Evolutionary conservation across 2,329 filamentous ascomycete species (phyloP).

Genomic region (Aspergillus pseudonomiae): DNA sequence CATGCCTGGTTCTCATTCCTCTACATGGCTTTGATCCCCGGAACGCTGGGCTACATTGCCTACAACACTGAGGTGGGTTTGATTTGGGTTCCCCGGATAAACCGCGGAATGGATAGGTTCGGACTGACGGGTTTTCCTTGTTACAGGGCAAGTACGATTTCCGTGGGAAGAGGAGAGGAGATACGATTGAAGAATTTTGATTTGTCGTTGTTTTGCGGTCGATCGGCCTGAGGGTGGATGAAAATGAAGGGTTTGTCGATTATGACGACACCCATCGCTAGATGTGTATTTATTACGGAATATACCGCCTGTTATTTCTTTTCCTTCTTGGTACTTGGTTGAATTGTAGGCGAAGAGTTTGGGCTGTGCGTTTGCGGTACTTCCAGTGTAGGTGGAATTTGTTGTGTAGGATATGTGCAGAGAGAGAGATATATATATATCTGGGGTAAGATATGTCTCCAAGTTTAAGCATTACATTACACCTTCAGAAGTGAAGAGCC

Average conservation of each 20-base stretch:
- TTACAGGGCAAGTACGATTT: constrained; percentile 81
- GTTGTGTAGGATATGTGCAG: background rate
- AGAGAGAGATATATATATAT: background rate
- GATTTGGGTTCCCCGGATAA: background rate
- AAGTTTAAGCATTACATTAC: background rate
- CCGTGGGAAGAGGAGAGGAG: constrained; percentile 84
- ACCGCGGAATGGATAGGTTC: too few relatives aligned
- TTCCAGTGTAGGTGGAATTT: background rate
- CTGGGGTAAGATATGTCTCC: background rate
- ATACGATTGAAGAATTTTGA: constrained; percentile 78
- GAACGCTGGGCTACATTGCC: constrained; percentile 69
- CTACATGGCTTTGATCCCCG: constrained; percentile 74
- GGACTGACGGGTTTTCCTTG: constrained; percentile 19
- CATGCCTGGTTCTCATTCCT: constrained; percentile 79
- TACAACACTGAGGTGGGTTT: constrained; percentile 83
- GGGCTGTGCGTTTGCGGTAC: background rate
- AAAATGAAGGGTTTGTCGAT: constrained; percentile 9
- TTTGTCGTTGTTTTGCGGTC: background rate
- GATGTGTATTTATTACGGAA: constrained; percentile 37
- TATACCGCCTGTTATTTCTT: constrained; percentile 36
- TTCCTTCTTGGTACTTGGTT: constrained; percentile 6
- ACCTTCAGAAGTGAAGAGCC: background rate
- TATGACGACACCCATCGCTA: constrained; percentile 14
- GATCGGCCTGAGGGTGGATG: constrained; percentile 16
- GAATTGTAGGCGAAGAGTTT: background rate